Evolutionary conservation across 192 early-diverging fungal species (phyloP), one percentile per base, ranked within the genome.

Genomic region (Rhizophagus prolifer): DNA sequence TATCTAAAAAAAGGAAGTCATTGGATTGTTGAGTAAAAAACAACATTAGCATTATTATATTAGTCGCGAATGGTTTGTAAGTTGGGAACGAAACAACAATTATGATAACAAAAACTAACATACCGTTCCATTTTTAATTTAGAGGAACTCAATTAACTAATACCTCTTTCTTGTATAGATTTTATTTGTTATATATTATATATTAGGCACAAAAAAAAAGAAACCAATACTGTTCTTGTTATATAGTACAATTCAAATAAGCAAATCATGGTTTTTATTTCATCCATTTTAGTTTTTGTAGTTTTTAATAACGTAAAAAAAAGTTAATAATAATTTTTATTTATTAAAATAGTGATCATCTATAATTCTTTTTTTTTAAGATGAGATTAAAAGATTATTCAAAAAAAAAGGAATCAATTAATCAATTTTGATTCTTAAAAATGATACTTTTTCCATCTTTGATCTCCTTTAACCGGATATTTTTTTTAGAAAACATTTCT

Each of bases 1-100:
- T 84, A 84, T 59, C 79, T 84, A 3, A 84, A 84, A 63, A 79
- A 80, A 25, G 81, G 80, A 26, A 79, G 83, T 21, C 67, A 78
- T n/a, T 84, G 83, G 83, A 74, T 84, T 28, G 64, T 73, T 16
- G 83, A 84, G 0, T 84, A 79, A 50, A 3, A 66, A 34, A n/a
- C n/a, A n/a, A n/a, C n/a, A n/a, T 16, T 54, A 54, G 1, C 50
- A 54, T 6, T 54, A 54, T 16, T 7, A n/a, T 54, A 54, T 21
- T 54, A 1, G 50, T 21, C 6, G 50, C 16, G 13, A 13, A 54
- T 54, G 50, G 50, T 54, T 19, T 54, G 19, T 54, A 54, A 54
- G 14, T 13, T 16, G 4, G 4, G 6, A 54, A 44, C 10, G 41
- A 44, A 41, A 44, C 10, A 44, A 44, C 10, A 44, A 44, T 19